Conservation (phyloP, 352 stramenopile species). For the Phytopythium kandeliae region DNA sequence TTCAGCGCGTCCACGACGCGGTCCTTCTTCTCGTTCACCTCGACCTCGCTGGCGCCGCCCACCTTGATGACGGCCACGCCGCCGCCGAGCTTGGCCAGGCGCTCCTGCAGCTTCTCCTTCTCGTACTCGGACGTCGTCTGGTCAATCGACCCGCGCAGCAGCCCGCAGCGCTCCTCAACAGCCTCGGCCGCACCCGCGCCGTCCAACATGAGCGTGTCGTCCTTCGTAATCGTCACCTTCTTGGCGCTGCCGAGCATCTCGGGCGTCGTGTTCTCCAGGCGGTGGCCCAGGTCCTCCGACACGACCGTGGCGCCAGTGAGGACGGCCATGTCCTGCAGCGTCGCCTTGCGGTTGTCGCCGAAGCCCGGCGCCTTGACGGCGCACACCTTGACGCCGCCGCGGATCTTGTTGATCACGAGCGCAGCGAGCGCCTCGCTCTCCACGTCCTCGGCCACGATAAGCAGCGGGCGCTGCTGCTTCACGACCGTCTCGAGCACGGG, state of each 20-base stretch:
- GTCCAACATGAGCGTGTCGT: conserved; percentile 98
- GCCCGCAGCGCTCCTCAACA: conserved; percentile 95
- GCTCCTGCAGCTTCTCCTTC: conserved; percentile 99
- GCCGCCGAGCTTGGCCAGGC: conserved; percentile 98
- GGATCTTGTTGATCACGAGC: conserved; percentile 99
- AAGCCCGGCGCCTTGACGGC: conserved; percentile 99
- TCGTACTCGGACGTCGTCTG: conserved; percentile 98
- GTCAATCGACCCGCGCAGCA: conserved; percentile 95
- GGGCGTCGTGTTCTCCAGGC: conserved; percentile 94
- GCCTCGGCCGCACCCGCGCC: conserved; percentile 89
- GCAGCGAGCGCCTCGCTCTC: conserved; percentile 98
- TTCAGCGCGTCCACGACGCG: conserved; percentile 99
- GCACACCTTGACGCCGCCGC: conserved; percentile 98
- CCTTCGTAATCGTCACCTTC: conserved; percentile 97
- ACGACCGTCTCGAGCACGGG: conserved; percentile 97
- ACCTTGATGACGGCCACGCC: conserved; percentile 99
- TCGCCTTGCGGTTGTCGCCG: conserved; percentile 99
- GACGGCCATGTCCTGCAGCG: conserved; percentile 99
- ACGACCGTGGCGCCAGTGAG: conserved; percentile 98
- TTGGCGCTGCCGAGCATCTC: conserved; percentile 95
- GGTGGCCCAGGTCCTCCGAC: conserved; percentile 98
- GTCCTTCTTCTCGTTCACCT: conserved; percentile 99
- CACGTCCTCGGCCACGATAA: conserved; percentile 99
- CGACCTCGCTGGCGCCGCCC: conserved; percentile 97
- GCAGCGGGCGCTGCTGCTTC: conserved; percentile 94